Percentiles rank a stretch among this genome's conserved stretches.
These are phyloP conservation scores for Alisma plantagoaquatica DNA, from an alignment of 106 monocot genomes.

Conservation along the genomic window DNA sequence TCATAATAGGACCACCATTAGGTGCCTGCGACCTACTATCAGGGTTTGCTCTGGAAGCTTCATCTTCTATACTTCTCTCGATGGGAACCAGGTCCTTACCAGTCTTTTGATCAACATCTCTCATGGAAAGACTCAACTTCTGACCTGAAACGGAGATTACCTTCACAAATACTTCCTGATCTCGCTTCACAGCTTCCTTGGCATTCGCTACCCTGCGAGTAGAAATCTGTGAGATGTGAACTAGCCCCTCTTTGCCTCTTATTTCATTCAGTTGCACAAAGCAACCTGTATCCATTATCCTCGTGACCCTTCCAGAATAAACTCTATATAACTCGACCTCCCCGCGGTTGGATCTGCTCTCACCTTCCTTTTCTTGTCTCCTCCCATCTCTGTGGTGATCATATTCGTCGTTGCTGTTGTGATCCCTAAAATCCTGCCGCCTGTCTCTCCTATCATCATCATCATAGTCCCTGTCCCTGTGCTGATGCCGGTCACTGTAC, in stretches of 20 bases:
- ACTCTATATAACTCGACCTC: constrained; percentile 68
- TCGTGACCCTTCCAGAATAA: constrained; percentile 55
- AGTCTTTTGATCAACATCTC: too few species aligned
- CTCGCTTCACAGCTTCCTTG: constrained; percentile 61
- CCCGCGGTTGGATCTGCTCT: background rate
- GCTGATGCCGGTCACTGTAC: too few species aligned
- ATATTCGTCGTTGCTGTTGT: background rate
- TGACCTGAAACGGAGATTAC: constrained; percentile 67
- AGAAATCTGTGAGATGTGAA: too few species aligned
- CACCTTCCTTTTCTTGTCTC: background rate
- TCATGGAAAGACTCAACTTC: too few species aligned
- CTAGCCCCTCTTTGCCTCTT: constrained; percentile 56
- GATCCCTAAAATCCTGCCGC: constrained; percentile 4
- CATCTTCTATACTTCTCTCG: constrained; percentile 39
- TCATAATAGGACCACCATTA: constrained; percentile 21
- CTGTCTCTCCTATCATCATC: constrained; percentile 2
- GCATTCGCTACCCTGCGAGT: constrained; percentile 41
- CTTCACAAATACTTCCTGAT: constrained; percentile 73
- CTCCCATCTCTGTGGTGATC: background rate
- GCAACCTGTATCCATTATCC: too few species aligned
- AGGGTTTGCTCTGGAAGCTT: too few species aligned
- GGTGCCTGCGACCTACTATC: constrained; percentile 56
- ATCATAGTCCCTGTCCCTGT: constrained; percentile 10
- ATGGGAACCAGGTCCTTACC: constrained; percentile 68
- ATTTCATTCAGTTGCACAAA: constrained; percentile 51